A percentile compares a stretch with the other conserved stretches of the same genome.
Conservation (phyloP, 1,284 basidiomycete genomes). For the Sphaerobolus stellatus region DNA sequence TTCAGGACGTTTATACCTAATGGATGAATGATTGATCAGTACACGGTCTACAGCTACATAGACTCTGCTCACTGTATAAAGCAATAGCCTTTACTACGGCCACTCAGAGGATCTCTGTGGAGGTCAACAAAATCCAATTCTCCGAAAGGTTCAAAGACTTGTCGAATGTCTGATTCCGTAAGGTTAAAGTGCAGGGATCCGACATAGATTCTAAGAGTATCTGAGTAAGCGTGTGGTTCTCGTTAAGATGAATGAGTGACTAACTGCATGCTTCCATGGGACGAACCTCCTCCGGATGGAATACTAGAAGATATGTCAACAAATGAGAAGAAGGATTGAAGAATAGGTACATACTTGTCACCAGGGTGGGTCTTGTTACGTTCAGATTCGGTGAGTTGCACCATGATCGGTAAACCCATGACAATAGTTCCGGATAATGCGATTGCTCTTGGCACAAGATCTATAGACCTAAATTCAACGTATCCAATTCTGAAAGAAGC, state of each 20-base stretch:
- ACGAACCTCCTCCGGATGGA: conserved; percentile 73
- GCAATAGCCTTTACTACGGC: conserved; percentile 95
- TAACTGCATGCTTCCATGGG: conserved; percentile 73
- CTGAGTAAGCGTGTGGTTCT: conserved; percentile 23
- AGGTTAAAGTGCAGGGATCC: conserved; percentile 96
- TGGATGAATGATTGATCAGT: conserved; percentile 7
- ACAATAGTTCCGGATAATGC: conserved; percentile 89
- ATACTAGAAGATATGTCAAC: conserved; percentile 46
- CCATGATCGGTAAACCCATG: conserved; percentile 96
- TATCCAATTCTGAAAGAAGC: conserved; percentile 75
- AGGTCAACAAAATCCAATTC: conserved; percentile 98
- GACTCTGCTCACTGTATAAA: conserved; percentile 81
- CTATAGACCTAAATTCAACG: conserved; percentile 90
- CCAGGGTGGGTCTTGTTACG: conserved; percentile 86
- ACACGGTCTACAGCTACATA: background rate
- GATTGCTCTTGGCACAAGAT: conserved; percentile 89
- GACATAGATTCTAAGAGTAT: conserved; percentile 78
- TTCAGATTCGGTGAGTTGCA: conserved; percentile 95
- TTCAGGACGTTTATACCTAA: conserved; percentile 81
- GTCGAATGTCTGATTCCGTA: conserved; percentile 92
- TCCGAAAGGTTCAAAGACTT: conserved; percentile 98
- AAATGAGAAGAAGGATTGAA: conserved; percentile 6
- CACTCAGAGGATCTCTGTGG: conserved; percentile 89
- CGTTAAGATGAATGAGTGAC: conserved; percentile 32
- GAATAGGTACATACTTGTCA: conserved; percentile 58